phyloP scores from a whole-genome alignment of 2,329 filamentous ascomycete genomes.

The Phymatotrichopsis omnivora region DNA sequence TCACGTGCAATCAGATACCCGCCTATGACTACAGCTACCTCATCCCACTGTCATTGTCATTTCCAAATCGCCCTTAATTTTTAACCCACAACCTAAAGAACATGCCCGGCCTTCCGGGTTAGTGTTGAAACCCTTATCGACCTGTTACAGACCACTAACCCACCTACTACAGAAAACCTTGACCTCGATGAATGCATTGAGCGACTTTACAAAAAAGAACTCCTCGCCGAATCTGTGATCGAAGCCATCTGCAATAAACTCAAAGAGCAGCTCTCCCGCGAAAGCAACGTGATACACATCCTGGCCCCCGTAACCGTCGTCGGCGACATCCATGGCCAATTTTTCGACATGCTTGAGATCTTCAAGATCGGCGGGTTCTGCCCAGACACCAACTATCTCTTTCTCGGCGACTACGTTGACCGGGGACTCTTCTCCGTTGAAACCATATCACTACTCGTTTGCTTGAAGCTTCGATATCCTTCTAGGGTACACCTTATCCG shows the following conservation, averaged over 20 bases:
- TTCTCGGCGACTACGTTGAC: slow-evolving; percentile 96
- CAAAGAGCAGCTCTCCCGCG: slow-evolving; percentile 97
- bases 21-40: neutral
- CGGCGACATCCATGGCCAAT: slow-evolving; percentile 96
- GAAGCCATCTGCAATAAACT: slow-evolving; percentile 99
- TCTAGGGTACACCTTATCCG: slow-evolving; percentile 91
- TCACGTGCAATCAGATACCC: neutral
- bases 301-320: slow-evolving; percentile 92
- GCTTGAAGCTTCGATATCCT: slow-evolving; percentile 92
- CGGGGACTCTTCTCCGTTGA: slow-evolving; percentile 98
- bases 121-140: neutral
- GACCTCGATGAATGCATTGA: slow-evolving; percentile 98
- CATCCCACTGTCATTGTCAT: neutral
- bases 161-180: slow-evolving; percentile 40
- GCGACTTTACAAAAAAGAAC: slow-evolving; percentile 90
- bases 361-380: slow-evolving; percentile 97
- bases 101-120: slow-evolving; percentile 1
- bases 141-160: too few relatives aligned
- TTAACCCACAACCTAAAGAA: neutral
- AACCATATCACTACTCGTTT: slow-evolving; percentile 94
- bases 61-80: neutral
- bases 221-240: slow-evolving; percentile 93
- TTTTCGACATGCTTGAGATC: slow-evolving; percentile 98
- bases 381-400: slow-evolving; percentile 96
- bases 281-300: slow-evolving; percentile 99